phyloP scores from a whole-genome alignment of 208 protist genomes.

The Trypanosoma melophagium region DNA sequence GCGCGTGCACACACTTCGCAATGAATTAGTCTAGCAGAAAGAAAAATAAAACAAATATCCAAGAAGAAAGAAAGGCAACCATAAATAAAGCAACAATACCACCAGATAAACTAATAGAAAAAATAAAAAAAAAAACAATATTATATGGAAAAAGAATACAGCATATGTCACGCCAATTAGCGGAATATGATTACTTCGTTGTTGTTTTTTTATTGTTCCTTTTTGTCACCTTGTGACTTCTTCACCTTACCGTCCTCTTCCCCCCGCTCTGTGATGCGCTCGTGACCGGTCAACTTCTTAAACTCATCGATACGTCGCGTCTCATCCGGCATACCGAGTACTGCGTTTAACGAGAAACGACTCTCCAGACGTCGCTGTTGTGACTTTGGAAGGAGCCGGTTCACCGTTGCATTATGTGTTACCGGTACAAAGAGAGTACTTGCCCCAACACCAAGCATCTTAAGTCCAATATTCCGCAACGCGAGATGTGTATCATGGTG shows the following conservation, averaged over 20 bases:
- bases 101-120: slow-evolving; percentile 7
- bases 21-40: not conserved
- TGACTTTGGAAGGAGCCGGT: slow-evolving; percentile 74
- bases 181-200: too few species aligned
- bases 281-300: slow-evolving; percentile 65
- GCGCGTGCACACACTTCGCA: too few species aligned
- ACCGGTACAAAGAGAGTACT: slow-evolving; percentile 82
- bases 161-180: too few species aligned
- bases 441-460: slow-evolving; percentile 80
- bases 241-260: not conserved
- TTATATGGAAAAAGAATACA: not conserved
- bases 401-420: slow-evolving; percentile 81
- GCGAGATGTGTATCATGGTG: slow-evolving; percentile 75
- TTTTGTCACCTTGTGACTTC: not conserved
- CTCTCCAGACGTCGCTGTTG: slow-evolving; percentile 82
- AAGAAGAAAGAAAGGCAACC: not conserved
- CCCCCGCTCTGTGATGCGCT: slow-evolving; percentile 30
- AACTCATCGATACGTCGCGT: slow-evolving; percentile 78
- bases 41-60: slow-evolving; percentile 5
- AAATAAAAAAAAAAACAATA: slow-evolving; percentile 12
- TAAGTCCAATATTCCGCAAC: slow-evolving; percentile 81
- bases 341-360: slow-evolving; percentile 70
- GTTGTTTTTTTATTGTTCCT: not conserved
- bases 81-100: slow-evolving; percentile 7
- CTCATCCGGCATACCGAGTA: slow-evolving; percentile 83